Conservation (phyloP, 2,329 filamentous ascomycete species). For the Beauveria rudraprayagi region DNA sequence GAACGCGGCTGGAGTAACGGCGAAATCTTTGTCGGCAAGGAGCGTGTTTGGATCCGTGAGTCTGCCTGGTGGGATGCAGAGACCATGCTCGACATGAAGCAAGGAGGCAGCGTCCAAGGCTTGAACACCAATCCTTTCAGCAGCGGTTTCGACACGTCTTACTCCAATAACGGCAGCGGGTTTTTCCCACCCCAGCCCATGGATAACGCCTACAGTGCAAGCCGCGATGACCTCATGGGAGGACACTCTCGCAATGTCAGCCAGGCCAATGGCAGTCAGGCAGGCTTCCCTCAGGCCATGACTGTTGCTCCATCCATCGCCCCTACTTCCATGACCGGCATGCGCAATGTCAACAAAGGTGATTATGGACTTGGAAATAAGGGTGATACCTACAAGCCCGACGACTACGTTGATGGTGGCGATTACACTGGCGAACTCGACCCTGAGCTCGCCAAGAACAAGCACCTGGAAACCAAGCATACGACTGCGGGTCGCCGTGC, state of each 20-base stretch:
- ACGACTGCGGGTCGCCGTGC: conserved; percentile 56
- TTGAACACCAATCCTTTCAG: conserved; percentile 39
- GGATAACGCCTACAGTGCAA: conserved; percentile 55
- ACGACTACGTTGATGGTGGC: conserved; percentile 66
- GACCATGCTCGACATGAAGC: conserved; percentile 85
- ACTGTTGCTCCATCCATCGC: conserved; percentile 48
- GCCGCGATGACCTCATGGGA: conserved; percentile 61
- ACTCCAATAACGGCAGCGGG: conserved; percentile 57
- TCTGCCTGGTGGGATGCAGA: conserved; percentile 96
- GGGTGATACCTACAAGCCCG: conserved; percentile 68
- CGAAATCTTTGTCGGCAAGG: conserved; percentile 82
- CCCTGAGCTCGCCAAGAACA: conserved; percentile 67
- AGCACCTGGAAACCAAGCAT: conserved; percentile 63
- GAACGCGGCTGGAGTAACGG: conserved; percentile 98
- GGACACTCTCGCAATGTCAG: conserved; percentile 46
- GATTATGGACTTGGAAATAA: conserved; percentile 87
- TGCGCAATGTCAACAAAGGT: conserved; percentile 53
- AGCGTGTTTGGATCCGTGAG: conserved; percentile 94
- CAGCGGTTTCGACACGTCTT: conserved; percentile 57
- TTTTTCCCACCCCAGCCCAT: conserved; percentile 62
- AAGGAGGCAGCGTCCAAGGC: conserved; percentile 38
- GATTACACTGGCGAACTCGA: conserved; percentile 65
- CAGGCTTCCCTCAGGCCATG: conserved; percentile 31
- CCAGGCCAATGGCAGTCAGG: conserved; percentile 48
- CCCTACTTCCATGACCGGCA: conserved; percentile 45